Evolutionary conservation across 257 asterid genomes (phyloP), one percentile per base, ranked within the genome.

Genomic region (Penstemon newberryi): DNA sequence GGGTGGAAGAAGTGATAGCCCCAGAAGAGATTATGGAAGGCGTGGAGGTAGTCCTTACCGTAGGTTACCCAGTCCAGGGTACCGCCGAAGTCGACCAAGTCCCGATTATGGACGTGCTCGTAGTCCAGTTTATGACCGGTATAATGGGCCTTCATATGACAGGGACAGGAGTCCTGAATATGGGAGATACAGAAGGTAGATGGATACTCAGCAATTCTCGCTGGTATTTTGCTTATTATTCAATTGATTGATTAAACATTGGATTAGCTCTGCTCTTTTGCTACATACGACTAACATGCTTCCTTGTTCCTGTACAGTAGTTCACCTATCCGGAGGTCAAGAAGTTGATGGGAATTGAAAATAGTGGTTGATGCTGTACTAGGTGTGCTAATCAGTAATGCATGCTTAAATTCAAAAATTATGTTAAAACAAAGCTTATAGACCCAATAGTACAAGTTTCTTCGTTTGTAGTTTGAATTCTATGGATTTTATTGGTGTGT

Each of bases 31-130:
- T 71, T 79, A 81, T 56, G 86, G 82, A 45, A 80, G 94, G 84
- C 90, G 75, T 8, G 72, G 69, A 57, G 87, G 73, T 38, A 81
- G 91, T 62, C 91, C 95, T 11, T 67, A 77, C 51, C 75, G 87
- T 47, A 86, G 96, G 78, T 87, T 95, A 5, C 95, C 85, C 0
- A 86, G 95, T 68, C 96, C 98, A 8, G 76, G 65, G 7, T 74
- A 69, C 54, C 85, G 78, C 49, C 73, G 92, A 73, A 71, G 82
- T 65, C 85, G 92, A 18, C 86, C 95, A 36, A 89, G 96, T 73
- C 96, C 98, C 75, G 96, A 91, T 80, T 89, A 89, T 67, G 91
- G 90, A 64, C 87, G 85, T 9, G 77, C 80, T 37, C 82, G 85
- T 25, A 91, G 88, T 70, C 95, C 96, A 1, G 85, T 78, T 33